A percentile compares a stretch with the other conserved stretches of the same genome.
phyloP scores from a whole-genome alignment of 768 basidiomycete genomes.

The Pholiota microspora region DNA sequence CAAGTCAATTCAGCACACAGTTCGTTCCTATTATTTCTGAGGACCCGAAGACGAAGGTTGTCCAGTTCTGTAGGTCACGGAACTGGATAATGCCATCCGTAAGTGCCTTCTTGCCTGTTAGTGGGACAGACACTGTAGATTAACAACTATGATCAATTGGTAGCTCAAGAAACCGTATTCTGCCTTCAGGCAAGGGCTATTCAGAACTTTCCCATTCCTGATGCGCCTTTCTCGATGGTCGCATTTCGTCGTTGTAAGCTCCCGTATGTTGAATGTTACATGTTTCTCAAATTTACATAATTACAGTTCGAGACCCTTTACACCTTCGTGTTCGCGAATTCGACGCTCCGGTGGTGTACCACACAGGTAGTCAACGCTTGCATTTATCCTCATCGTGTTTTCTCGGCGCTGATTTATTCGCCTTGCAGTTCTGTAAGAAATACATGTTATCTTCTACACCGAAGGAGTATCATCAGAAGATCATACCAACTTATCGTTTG shows the following conservation, averaged over 20 bases:
- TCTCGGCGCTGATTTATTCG: background rate
- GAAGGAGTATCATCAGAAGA: conserved; percentile 34
- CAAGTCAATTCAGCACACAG: conserved; percentile 39
- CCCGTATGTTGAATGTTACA: too few relatives aligned
- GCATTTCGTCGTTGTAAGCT: conserved; percentile 13
- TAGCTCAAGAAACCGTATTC: conserved; percentile 18
- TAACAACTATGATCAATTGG: background rate
- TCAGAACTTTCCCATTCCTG: conserved; percentile 6
- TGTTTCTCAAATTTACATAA: background rate
- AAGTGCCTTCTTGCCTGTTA: conserved; percentile 10
- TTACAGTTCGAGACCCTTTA: conserved; percentile 16
- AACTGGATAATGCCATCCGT: conserved; percentile 51
- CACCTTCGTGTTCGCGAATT: conserved; percentile 4
- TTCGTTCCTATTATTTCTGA: conserved; percentile 43
- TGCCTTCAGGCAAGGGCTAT: conserved; percentile 7
- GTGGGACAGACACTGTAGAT: background rate
- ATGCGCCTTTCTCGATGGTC: conserved; percentile 13
- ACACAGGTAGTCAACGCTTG: too few relatives aligned
- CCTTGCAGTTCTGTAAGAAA: conserved; percentile 14
- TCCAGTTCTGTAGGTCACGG: conserved; percentile 49
- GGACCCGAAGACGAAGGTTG: conserved; percentile 37
- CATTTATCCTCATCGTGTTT: background rate
- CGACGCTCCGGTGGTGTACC: conserved; percentile 4
- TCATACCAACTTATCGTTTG: conserved; percentile 52
- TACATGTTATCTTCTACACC: conserved; percentile 44